Conservation (phyloP, 306 rosid genomes). For the Echinosophora koreensis region DNA sequence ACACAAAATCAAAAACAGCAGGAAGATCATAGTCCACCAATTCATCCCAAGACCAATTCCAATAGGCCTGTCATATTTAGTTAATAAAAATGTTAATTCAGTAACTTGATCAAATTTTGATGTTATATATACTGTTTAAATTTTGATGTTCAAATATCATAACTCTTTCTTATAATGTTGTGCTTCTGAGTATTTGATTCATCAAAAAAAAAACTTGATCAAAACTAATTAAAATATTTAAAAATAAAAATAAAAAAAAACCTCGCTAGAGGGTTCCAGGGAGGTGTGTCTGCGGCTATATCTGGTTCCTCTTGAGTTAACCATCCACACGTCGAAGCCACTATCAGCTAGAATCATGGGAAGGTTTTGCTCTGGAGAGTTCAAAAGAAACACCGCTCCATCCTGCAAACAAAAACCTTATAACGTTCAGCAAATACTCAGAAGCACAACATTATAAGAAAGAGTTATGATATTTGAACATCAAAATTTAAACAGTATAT, state of each 20-base stretch:
- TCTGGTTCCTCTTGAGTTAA: constrained; percentile 78
- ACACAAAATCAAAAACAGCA: constrained; percentile 67
- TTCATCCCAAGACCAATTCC: constrained; percentile 92
- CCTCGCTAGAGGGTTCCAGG: constrained; percentile 48
- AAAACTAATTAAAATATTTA: background rate
- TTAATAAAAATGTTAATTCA: background rate
- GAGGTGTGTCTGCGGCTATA: constrained; percentile 69
- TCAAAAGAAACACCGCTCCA: constrained; percentile 71
- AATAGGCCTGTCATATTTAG: constrained; percentile 57
- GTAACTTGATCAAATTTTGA: background rate
- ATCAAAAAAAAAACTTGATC: too few relatives aligned
- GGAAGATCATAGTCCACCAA: constrained; percentile 72
- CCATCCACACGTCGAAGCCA: constrained; percentile 85
- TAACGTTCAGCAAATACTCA: constrained; percentile 10
- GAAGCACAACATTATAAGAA: too few relatives aligned
- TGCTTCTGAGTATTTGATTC: too few relatives aligned
- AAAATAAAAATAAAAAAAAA: background rate
- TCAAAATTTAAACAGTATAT: too few relatives aligned
- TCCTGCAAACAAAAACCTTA: constrained; percentile 56
- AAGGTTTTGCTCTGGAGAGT: constrained; percentile 65
- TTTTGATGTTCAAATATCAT: too few relatives aligned
- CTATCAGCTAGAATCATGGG: constrained; percentile 77
- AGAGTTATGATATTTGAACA: too few relatives aligned
- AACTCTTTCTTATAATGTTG: too few relatives aligned
- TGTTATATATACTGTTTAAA: too few relatives aligned